Evolutionary conservation across 2,329 filamentous ascomycete species (phyloP), one percentile per base, ranked within the genome.

Genomic region (Tricladium varicosporioides): DNA sequence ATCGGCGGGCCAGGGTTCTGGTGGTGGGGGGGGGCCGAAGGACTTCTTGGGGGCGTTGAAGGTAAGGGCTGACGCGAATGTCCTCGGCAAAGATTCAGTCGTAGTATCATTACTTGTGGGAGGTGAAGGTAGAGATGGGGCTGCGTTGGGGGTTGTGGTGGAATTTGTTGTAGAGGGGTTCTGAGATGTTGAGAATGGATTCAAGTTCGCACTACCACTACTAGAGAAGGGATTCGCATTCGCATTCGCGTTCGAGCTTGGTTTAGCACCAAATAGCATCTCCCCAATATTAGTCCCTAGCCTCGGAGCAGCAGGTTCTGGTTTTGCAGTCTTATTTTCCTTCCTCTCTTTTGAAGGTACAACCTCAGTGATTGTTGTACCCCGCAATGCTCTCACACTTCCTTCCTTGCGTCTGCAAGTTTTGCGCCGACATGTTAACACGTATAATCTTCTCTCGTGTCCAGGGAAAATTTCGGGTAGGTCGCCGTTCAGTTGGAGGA

Each of bases 401-500:
- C 94, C 94, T 16, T 87, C 81, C 67, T 91, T 93, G 61, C 92
- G 82, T 67, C 89, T 84, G 70, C 94, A 99, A 10, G 84, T 78
- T 71, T 89, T 90, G 63, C 84, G 81, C 58, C 85, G 82, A 73
- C 94, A 99, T 15, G 83, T 83, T 72, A 96, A 92, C 11, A 99
- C 79, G 69, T 97, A 97, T 15, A 99, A 72, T 60, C 93, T 84
- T 64, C 94, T 82, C 68, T 97, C 91, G 73, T 97, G 91, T 55
- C 87, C 85, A 1, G 92, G 89, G 68, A 96, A 97, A 49, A 85
- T 81, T 54, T 93, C 88, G 13, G 92, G 92, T 2, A 97, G 80
- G 70, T 97, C 92, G 67, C 85, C 92, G 73, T 99, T 91, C 27
- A 99, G 82, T 73, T 99, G 92, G 48, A 99, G 82, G 2, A 99